Base-by-base conservation (phyloP, 2,329 filamentous ascomycete genomes). In the Diplodia sapinea region DNA sequence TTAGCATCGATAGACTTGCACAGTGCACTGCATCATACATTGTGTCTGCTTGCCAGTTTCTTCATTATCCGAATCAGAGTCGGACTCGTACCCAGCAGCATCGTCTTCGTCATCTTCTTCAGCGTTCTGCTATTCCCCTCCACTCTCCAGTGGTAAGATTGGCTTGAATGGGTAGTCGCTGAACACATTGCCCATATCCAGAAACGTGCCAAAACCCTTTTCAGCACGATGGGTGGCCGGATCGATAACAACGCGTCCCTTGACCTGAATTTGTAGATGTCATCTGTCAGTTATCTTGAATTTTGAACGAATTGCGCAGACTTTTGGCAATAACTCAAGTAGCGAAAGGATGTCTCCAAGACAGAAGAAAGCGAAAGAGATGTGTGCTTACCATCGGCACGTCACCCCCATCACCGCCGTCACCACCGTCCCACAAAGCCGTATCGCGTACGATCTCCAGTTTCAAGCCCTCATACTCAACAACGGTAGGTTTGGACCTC, bases 221-320 rank as follows among this genome's bases (percentile, higher is more conserved):
- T 26, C 26, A 4, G 3, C 3, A 26, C 26, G 26, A 7, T 49
- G 49, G 8, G 56, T 40, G 2, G 40, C 56, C 4, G 80, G 79
- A 68, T 87, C 85, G 55, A 87, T 82, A 50, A 86, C 80, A 36
- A 87, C 81, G 26, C 83, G 79, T 29, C 82, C 82, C 66, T 82
- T 82, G 68, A 85, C 73, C 67, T 76, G 17, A 33, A 78, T 15
- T 17, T 17, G 66, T 77, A 79, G 68, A 81, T 80, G 68, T 81
- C 77, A 67, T 74, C 77, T 9, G 70, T 70, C 6, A 43, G 11
- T 4, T 73, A 74, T 4, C 26, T 4, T 26, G 26, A 26, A 26
- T 26, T 26, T 26, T 26, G 26, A 26, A 26, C 26, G 0, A 26
- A 26, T 26, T 26, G 26, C 26, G 26, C 26, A 26, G 26, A 26